Base-by-base conservation (phyloP, 768 basidiomycete species). In the Lentinula sp. region DNA sequence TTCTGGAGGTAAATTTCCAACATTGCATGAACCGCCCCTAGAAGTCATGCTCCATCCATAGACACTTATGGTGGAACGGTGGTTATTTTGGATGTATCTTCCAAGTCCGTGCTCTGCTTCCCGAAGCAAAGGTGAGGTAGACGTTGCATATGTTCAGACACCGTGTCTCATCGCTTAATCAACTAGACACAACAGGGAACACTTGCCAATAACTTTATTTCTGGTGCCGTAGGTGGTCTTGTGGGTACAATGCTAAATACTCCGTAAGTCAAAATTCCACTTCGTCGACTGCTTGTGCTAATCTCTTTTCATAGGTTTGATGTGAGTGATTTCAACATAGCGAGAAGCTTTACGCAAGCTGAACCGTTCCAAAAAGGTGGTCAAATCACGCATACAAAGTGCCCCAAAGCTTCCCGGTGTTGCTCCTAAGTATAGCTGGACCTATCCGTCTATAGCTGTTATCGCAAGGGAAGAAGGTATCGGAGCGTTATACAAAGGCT, bases 81-180 rank as follows among this genome's bases (percentile, higher is more conserved):
- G 96, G 96, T 9, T 98, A 95, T 79, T 99, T 99, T 64, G 91
- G 91, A 23, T 84, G 86, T 60, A 98, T 99, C 69, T 89, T 88
- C 79, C 89, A 92, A 74, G 87, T 97, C 52, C 84, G 87, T 61
- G 69, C 79, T 1, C 63, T 93, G 65, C 75, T 99, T 35, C 95
- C 96, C 35, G 93, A 92, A 70, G 83, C 96, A 10, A 83, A 93
- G 75, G 95, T 93, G 66, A 60, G 80, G 67, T 50, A 9, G 11
- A 10, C 60, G 51, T 56, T 15, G 45, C n/a, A 13, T 31, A 15
- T 45, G 16, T 45, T 40, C 46, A 57, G 39, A 32, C 16, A 28
- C 32, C 7, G 39, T n/a, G 4, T 45, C 18, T 32, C 31, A 46
- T 51, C 8, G 4, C 56, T 37, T 18, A n/a, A 2, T 28, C 32